Conservation (phyloP, 2,329 filamentous ascomycete species). For the Pseudogymnoascus sp. region DNA sequence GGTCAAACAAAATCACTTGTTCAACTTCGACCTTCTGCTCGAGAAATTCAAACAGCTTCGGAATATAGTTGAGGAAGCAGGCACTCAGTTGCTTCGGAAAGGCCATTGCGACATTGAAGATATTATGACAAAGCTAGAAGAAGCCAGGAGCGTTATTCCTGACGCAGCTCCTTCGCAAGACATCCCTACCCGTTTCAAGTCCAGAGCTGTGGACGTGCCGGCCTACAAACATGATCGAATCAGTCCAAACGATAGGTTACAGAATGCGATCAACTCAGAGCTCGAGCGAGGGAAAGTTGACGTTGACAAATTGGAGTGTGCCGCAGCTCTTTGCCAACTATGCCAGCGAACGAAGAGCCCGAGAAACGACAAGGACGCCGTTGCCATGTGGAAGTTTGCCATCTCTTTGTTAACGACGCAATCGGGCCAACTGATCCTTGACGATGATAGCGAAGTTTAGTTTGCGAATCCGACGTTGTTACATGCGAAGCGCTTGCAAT, state of each 20-base stretch:
- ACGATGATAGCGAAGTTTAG: no score
- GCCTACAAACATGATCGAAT: background rate
- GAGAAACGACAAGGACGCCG: no score
- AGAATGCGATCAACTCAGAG: background rate
- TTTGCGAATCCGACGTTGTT: no score
- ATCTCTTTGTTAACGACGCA: no score
- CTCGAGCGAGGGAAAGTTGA: no score
- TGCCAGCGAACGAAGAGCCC: no score
- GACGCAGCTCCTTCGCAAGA: background rate
- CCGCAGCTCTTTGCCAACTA: no score
- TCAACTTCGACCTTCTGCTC: background rate
- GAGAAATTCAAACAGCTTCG: background rate
- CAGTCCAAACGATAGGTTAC: background rate
- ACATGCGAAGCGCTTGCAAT: no score
- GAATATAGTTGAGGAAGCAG: background rate
- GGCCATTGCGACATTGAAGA: background rate
- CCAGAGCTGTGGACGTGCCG: background rate
- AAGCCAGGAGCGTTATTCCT: background rate
- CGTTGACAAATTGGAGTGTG: no score
- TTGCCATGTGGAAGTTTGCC: no score
- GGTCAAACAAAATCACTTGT: background rate
- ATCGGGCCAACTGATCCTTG: no score
- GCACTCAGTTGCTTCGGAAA: background rate
- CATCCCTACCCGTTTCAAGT: background rate
- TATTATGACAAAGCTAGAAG: background rate